Conservation (phyloP, 2,329 filamentous ascomycete species). For the Remersonia thermophila region DNA sequence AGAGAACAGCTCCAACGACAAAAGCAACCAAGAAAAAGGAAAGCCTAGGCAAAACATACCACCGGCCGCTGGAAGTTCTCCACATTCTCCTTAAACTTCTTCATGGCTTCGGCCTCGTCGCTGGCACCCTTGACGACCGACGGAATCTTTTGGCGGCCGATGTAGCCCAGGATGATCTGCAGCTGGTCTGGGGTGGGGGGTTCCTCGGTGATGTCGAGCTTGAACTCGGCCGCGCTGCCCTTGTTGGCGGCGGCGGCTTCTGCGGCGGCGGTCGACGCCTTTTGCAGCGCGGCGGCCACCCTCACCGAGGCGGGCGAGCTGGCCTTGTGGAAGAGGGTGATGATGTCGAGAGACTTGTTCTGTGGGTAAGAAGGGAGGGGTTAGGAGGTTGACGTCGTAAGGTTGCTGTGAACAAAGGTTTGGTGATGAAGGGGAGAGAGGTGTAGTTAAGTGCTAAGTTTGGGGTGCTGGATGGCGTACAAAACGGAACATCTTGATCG, state of each 20-base stretch:
- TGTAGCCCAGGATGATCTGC: slow-evolving; percentile 28
- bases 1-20: no score
- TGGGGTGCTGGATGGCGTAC: no score
- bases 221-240: slow-evolving; percentile 59
- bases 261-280: slow-evolving; percentile 58
- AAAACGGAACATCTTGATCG: slow-evolving; percentile 19
- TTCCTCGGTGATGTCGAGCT: slow-evolving; percentile 45
- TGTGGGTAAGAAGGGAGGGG: slow-evolving; percentile 24
- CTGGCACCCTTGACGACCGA: slow-evolving; percentile 61
- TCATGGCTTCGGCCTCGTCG: slow-evolving; percentile 65
- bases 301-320: slow-evolving; percentile 58
- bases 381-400: slow-evolving; percentile 15
- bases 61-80: slow-evolving; percentile 63
- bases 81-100: slow-evolving; percentile 58
- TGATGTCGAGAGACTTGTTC: slow-evolving; percentile 75
- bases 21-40: no score
- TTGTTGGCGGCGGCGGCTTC: slow-evolving; percentile 62
- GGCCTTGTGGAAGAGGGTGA: slow-evolving; percentile 92
- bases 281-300: slow-evolving; percentile 66
- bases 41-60: slow-evolving; percentile 40
- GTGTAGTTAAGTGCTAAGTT: no score
- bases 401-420: no score
- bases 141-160: slow-evolving; percentile 49
- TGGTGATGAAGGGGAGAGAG: no score
- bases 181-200: slow-evolving; percentile 47